Evolutionary conservation across 495 filamentous ascomycete genomes (phyloP).

Genomic region (Podospora australis): DNA sequence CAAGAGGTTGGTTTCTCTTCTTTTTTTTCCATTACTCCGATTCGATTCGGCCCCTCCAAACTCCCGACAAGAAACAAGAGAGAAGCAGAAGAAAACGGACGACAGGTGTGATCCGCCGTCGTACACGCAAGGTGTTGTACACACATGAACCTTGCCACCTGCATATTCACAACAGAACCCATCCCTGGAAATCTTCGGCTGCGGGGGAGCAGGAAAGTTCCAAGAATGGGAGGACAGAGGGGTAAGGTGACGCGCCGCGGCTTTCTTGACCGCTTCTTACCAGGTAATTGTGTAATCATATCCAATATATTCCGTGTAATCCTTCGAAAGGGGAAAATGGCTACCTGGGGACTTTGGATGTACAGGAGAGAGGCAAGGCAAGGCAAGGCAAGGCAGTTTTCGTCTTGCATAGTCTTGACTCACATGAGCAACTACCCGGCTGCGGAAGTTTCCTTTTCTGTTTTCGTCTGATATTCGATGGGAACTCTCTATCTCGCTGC

Average conservation of each 20-base stretch:
- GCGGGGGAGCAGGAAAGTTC: not conserved
- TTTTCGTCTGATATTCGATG: not conserved
- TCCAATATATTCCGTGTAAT: conserved; percentile 1
- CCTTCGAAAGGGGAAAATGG: not conserved
- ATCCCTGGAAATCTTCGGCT: not conserved
- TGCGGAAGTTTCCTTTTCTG: not conserved
- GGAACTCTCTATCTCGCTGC: too few species aligned
- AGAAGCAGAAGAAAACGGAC: not conserved
- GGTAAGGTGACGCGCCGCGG: not conserved
- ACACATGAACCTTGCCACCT: not conserved
- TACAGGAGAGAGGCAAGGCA: not conserved
- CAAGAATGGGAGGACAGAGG: not conserved
- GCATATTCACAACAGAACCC: not conserved
- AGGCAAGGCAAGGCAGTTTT: not conserved
- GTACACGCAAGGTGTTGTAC: not conserved
- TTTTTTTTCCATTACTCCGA: not conserved
- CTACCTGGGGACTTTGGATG: not conserved
- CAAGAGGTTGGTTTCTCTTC: not conserved
- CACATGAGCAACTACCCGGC: too few species aligned
- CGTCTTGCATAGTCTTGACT: not conserved
- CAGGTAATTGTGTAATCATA: conserved; percentile 1
- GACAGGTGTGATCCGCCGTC: conserved; percentile 2
- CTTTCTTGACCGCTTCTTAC: conserved; percentile 1
- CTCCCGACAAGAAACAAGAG: not conserved
- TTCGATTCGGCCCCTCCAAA: conserved; percentile 1